Base-by-base conservation (phyloP, 306 rosid genomes). In the Quercus alba region DNA sequence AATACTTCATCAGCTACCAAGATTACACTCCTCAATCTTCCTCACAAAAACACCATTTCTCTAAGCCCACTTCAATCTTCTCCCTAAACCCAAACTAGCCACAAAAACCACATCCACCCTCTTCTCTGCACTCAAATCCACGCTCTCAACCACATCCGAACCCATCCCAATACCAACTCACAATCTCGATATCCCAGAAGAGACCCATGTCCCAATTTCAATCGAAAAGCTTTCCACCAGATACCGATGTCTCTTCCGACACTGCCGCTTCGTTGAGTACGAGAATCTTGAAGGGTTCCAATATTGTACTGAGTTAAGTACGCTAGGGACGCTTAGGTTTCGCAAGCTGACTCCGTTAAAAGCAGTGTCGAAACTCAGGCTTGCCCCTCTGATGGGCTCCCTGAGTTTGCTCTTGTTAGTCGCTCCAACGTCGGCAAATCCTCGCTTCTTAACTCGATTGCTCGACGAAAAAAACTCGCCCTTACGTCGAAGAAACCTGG, bases 391-490 rank as follows among this genome's bases (percentile, higher is more conserved):
- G 97, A 96, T 78, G 91, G 90, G 49, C 87, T 96, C 4, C 98
- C 99, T 3, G 99, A 96, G 86, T 93, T 96, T 71, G 99, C 98
- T 1, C 91, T 96, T 21, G 98, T 96, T 58, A 97, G 99, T n/a
- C 94, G 99, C 73, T 96, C 99, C 68, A 96, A 96, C 56, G 99
- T 96, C 35, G 99, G 98, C 8, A 95, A 95, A 84, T 95, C 99
- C 0, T 95, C 99, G 8, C 88, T 95, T 74, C 97, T 95, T 62
- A 95, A 95, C 70, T 95, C 99, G 30, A 86, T 95, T 31, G 99
- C 91, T 2, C 91, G 97, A 21, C 92, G 99, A 77, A 93, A 93
- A 84, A 81, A 82, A 80, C 93, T 96, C 12, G 98, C 98, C 31
- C 80, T 93, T 23, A 96, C 94, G 0, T 96, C 99, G 17, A 96